A percentile compares a stretch with the other conserved stretches of the same genome.
These are phyloP conservation scores for Asterophora lycoperdoides DNA, from an alignment of 768 basidiomycete species.

Conservation along the genomic window DNA sequence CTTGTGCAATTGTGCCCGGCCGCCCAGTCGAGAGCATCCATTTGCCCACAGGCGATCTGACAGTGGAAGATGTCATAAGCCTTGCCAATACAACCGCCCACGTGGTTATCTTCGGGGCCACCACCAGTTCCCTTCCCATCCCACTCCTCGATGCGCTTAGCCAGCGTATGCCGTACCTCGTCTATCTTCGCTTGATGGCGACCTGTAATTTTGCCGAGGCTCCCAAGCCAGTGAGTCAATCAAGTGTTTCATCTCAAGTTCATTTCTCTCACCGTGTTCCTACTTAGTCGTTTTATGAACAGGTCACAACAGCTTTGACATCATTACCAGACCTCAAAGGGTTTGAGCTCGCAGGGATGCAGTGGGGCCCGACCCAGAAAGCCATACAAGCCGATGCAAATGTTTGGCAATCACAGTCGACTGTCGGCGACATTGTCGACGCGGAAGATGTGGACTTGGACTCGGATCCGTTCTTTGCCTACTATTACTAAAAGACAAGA, in stretches of 20 bases:
- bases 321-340: conserved; percentile 56
- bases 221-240: conserved; percentile 46
- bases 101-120: conserved; percentile 54
- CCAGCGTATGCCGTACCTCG: conserved; percentile 53
- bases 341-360: conserved; percentile 74
- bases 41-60: conserved; percentile 56
- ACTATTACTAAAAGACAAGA: conserved; percentile 18
- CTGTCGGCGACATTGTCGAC: conserved; percentile 27
- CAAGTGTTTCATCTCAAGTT: conserved; percentile 10
- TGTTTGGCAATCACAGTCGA: conserved; percentile 52
- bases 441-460: conserved; percentile 30
- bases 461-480: conserved; percentile 30
- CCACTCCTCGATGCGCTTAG: conserved; percentile 55
- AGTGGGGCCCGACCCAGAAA: conserved; percentile 59
- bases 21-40: conserved; percentile 63
- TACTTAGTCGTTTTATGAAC: conserved; percentile 61
- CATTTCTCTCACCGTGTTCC: conserved; percentile 18
- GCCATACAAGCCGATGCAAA: conserved; percentile 38
- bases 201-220: conserved; percentile 47
- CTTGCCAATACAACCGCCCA: conserved; percentile 48
- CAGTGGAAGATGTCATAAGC: conserved; percentile 48
- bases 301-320: conserved; percentile 54
- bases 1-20: conserved; percentile 55
- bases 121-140: conserved; percentile 54
- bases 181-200: conserved; percentile 64